Evolutionary conservation across 768 basidiomycete genomes (phyloP).

Genomic region (Lepiota brunneoincarnata): DNA sequence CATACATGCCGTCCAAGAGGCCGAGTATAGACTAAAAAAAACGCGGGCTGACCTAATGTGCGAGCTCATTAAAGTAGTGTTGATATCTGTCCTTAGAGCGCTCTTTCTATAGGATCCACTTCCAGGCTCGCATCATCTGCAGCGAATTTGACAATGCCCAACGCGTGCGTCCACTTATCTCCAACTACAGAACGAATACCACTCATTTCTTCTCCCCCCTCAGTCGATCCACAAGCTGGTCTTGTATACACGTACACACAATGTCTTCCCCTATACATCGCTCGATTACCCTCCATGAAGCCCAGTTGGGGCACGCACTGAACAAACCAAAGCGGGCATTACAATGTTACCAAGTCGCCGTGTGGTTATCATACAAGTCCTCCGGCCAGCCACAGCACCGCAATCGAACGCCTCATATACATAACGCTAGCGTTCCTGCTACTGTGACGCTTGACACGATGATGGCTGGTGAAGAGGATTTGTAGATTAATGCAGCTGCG

Average conservation of each 20-base stretch:
- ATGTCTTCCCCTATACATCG: conserved; percentile 56
- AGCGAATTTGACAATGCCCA: conserved; percentile 68
- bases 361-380: conserved; percentile 34
- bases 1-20: conserved; percentile 42
- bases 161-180: conserved; percentile 33
- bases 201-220: conserved; percentile 10
- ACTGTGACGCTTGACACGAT: too few species aligned
- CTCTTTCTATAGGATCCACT: not conserved
- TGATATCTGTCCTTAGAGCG: conserved; percentile 16
- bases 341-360: too few species aligned
- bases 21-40: conserved; percentile 49
- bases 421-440: not conserved
- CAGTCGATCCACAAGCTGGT: too few species aligned
- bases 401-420: conserved; percentile 14
- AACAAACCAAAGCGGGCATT: conserved; percentile 53
- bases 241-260: conserved; percentile 57
- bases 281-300: conserved; percentile 69
- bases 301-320: conserved; percentile 70
- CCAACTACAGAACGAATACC: not conserved
- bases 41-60: conserved; percentile 73
- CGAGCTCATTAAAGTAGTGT: too few species aligned
- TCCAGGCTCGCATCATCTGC: conserved; percentile 62
- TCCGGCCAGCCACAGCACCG: not conserved
- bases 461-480: conserved; percentile 27
- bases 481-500: conserved; percentile 30